These are phyloP conservation scores for Kingdonia uniflora DNA, from an alignment of 164 flowering plant species.

Conservation along the genomic window DNA sequence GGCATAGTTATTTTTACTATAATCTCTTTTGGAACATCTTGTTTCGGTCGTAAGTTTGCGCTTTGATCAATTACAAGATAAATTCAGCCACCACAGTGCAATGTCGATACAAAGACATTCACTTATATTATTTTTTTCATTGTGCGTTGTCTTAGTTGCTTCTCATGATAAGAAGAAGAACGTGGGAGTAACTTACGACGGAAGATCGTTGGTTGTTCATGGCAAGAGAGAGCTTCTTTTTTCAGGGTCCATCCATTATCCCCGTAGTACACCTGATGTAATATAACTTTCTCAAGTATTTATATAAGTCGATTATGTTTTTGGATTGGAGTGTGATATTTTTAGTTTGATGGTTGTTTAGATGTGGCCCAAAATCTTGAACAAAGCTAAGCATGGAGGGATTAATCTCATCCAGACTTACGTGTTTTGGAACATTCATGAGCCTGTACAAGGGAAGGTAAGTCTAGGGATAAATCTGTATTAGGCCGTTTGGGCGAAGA, in stretches of 20 bases:
- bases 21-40: too few relatives aligned
- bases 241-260: conserved; percentile 29
- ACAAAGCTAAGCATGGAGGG: conserved; percentile 45
- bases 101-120: conserved; percentile 2
- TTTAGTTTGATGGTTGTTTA: conserved; percentile 1
- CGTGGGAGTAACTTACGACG: conserved; percentile 19
- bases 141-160: conserved; percentile 8
- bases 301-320: not conserved
- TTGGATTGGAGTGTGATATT: not conserved
- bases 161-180: not conserved
- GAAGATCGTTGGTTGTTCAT: conserved; percentile 16
- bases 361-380: conserved; percentile 40
- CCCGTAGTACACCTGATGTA: conserved; percentile 18
- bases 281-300: not conserved
- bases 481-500: not conserved
- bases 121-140: conserved; percentile 6
- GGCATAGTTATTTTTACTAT: too few relatives aligned
- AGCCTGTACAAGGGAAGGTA: conserved; percentile 53
- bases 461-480: not conserved
- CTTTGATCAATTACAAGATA: not conserved
- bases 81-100: not conserved
- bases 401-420: conserved; percentile 59
- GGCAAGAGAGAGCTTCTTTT: conserved; percentile 26
- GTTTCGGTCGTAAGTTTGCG: too few relatives aligned
- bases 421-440: conserved; percentile 69